These are phyloP conservation scores for Pleomassaria siparia DNA, from an alignment of 2,329 filamentous ascomycete genomes.

Conservation along the genomic window DNA sequence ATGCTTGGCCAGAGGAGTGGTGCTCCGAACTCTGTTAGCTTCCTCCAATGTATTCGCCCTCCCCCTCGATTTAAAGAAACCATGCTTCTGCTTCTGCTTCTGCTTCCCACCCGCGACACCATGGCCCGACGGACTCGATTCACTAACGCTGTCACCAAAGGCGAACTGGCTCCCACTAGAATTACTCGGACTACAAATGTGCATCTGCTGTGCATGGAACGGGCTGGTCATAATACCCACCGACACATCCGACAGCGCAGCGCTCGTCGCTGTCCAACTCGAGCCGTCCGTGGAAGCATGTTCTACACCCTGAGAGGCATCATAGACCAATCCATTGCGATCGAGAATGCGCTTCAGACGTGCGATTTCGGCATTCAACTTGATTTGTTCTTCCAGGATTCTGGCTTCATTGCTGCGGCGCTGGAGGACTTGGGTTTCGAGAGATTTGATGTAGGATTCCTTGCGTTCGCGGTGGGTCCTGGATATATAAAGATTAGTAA, in stretches of 20 bases:
- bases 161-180: slow-evolving; percentile 6
- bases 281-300: neutral
- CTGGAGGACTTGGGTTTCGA: slow-evolving; percentile 31
- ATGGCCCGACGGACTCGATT: slow-evolving; percentile 4
- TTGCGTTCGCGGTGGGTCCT: slow-evolving; percentile 38
- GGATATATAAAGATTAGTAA: slow-evolving; percentile 3
- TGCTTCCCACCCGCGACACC: neutral
- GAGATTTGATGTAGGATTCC: slow-evolving; percentile 32
- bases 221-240: slow-evolving; percentile 2
- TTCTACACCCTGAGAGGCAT: slow-evolving; percentile 18
- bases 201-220: slow-evolving; percentile 8
- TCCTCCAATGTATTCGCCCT: slow-evolving; percentile 3
- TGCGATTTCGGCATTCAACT: slow-evolving; percentile 25
- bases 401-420: slow-evolving; percentile 34
- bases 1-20: slow-evolving; percentile 2
- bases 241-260: neutral
- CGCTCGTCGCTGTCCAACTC: slow-evolving; percentile 1
- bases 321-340: slow-evolving; percentile 7
- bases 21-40: slow-evolving; percentile 1
- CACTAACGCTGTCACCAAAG: slow-evolving; percentile 10
- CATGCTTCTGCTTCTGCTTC: slow-evolving; percentile 5
- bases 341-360: slow-evolving; percentile 21
- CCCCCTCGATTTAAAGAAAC: slow-evolving; percentile 10
- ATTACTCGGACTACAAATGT: slow-evolving; percentile 2
- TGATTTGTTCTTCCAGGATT: slow-evolving; percentile 26